Evolutionary conservation across 176 grass and related monocot genomes (phyloP).

Genomic region (Oryza longistaminata): DNA sequence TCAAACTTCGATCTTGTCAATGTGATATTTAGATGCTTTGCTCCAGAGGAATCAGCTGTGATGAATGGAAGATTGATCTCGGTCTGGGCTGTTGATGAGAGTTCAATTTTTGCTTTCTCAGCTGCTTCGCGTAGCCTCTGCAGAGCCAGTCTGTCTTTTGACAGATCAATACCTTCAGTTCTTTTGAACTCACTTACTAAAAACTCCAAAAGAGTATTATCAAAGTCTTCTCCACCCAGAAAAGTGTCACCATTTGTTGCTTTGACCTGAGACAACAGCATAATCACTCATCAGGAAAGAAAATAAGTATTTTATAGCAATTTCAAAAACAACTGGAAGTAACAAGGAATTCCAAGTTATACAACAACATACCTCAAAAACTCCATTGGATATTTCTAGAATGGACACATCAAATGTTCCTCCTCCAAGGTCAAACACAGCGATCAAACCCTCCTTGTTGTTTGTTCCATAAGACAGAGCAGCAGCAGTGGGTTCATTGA

Average conservation of each 20-base stretch:
- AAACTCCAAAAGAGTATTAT: slow-evolving; percentile 46
- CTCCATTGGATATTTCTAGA: slow-evolving; percentile 49
- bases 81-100: slow-evolving; percentile 51
- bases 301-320: not conserved
- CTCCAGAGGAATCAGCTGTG: slow-evolving; percentile 50
- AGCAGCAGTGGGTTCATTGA: slow-evolving; percentile 57
- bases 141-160: slow-evolving; percentile 48
- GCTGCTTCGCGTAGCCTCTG: slow-evolving; percentile 56
- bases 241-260: slow-evolving; percentile 55
- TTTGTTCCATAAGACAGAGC: slow-evolving; percentile 51
- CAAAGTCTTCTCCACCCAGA: slow-evolving; percentile 48
- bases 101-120: slow-evolving; percentile 56
- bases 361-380: slow-evolving; percentile 40
- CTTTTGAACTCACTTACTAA: slow-evolving; percentile 44
- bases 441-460: slow-evolving; percentile 50
- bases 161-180: slow-evolving; percentile 48
- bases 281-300: not conserved
- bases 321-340: not conserved
- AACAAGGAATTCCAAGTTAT: not conserved
- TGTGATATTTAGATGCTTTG: slow-evolving; percentile 53
- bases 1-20: slow-evolving; percentile 55
- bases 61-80: slow-evolving; percentile 54
- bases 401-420: slow-evolving; percentile 55
- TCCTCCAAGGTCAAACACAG: slow-evolving; percentile 50
- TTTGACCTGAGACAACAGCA: slow-evolving; percentile 39